Percentiles rank a stretch among this genome's conserved stretches.
These are phyloP conservation scores for Volvox carteri DNA, from an alignment of 163 green algal genomes.

Conservation along the genomic window DNA sequence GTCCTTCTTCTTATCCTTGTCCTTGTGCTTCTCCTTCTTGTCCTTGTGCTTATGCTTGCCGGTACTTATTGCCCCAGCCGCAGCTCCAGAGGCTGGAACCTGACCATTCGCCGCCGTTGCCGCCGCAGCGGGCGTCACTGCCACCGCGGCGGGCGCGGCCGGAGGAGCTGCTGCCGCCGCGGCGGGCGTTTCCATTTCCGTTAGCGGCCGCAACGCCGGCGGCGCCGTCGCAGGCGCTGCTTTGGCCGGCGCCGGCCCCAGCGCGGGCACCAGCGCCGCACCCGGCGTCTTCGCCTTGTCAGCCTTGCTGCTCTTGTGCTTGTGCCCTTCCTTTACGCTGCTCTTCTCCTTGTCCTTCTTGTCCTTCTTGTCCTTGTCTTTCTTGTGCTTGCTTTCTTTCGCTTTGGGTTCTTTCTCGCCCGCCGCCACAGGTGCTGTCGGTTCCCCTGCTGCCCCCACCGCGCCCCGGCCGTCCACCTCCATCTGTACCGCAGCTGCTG, in stretches of 20 bases:
- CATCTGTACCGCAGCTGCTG: not conserved
- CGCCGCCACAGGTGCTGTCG: not conserved
- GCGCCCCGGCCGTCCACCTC: not conserved
- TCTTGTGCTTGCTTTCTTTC: constrained; percentile 14
- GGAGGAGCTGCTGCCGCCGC: not conserved
- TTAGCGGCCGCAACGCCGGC: not conserved
- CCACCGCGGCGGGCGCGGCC: not conserved
- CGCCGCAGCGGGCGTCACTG: not conserved
- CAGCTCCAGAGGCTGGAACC: too few relatives aligned
- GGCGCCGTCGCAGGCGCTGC: not conserved
- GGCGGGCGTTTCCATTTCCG: not conserved
- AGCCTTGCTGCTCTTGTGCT: constrained; percentile 4
- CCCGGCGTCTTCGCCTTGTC: not conserved
- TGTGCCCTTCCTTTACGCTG: not conserved
- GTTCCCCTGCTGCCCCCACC: not conserved
- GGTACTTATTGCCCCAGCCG: not conserved
- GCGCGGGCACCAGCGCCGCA: not conserved
- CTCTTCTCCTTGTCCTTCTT: constrained; percentile 15
- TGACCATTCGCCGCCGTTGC: not conserved
- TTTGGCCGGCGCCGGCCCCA: not conserved
- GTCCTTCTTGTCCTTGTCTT: not conserved
- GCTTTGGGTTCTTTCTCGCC: not conserved
- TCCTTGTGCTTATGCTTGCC: constrained; percentile 22
- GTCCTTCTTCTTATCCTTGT: constrained; percentile 24
- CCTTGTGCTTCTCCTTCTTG: constrained; percentile 8